Evolutionary conservation across 2,329 filamentous ascomycete species (phyloP).

Genomic region (Arthroderma uncinatum): DNA sequence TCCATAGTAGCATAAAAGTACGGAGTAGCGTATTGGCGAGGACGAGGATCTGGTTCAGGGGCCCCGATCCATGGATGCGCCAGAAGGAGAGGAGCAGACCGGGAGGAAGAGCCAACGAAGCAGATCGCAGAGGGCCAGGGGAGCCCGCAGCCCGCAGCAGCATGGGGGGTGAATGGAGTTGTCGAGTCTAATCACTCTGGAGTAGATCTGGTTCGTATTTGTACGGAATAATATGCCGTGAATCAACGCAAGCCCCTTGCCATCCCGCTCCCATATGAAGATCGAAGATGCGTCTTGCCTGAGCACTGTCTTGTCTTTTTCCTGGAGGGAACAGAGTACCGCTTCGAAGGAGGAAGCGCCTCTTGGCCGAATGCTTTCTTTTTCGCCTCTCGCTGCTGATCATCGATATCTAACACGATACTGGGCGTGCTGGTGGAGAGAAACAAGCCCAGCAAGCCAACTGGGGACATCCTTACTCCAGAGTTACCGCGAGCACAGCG

Average conservation of each 20-base stretch:
- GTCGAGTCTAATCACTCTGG: neutral
- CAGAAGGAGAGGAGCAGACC: neutral
- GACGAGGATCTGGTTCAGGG: constrained; percentile 2
- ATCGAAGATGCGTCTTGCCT: too few relatives aligned
- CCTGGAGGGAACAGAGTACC: too few relatives aligned
- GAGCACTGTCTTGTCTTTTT: neutral
- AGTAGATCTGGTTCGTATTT: neutral
- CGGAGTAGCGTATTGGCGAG: neutral
- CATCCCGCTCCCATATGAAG: too few relatives aligned
- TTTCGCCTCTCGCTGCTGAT: neutral
- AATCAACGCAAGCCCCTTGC: neutral
- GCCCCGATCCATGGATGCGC: neutral
- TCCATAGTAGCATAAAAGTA: neutral
- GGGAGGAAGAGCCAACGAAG: neutral
- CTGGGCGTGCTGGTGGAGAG: neutral
- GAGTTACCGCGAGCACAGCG: neutral
- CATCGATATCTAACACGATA: neutral
- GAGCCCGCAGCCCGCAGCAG: too few relatives aligned
- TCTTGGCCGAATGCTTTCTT: neutral
- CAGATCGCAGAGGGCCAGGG: neutral
- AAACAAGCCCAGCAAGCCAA: neutral
- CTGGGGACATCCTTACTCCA: neutral
- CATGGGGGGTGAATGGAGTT: neutral
- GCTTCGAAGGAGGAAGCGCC: neutral
- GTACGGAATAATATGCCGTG: too few relatives aligned